Base-by-base conservation (phyloP, 257 asterid species). In the Cynanchum wilfordii region DNA sequence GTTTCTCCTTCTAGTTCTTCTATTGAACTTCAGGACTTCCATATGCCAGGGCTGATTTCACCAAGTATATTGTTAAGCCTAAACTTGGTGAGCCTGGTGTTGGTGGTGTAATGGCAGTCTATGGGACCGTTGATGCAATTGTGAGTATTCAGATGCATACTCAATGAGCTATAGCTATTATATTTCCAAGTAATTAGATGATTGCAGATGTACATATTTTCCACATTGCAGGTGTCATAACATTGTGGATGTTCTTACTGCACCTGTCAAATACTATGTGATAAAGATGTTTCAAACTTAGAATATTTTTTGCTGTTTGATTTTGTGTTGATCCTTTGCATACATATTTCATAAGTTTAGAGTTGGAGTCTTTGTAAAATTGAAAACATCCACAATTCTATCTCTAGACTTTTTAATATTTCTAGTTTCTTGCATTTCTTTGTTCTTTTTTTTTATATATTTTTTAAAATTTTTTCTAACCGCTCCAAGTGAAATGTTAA, bases 61-160 rank as follows among this genome's bases (percentile, higher is more conserved):
- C 98, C n/a, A 93, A 91, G 80, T 88, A 87, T 72, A 83, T 89
- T 68, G 97, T 93, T 70, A 78, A 86, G 81, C 98, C 98, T 56
- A 73, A 74, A 42, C 91, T 93, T 59, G 96, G 98, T n/a, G 96
- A 91, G 83, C 87, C 85, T 72, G 98, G 98, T 38, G 97, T 93
- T 73, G 98, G 96, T 45, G 98, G 96, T 75, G 95, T 87, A 76
- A 93, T 93, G 97, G 97, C 97, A 36, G 89, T 91, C 51, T 93
- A 89, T 77, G 98, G 98, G 72, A 75, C 85, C 80, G 89, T 87
- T 78, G 97, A 93, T 86, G 97, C 97, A 38, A 78, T 89, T 72
- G 98, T 91, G 82, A 88, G 98, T 85, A 69, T 76, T 42, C 57
- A 44, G 64, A 68, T 75, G 60, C 49, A 77, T 59, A 24, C 40